Evolutionary conservation across 192 early-diverging fungal species (phyloP), one percentile per base, ranked within the genome.

Genomic region (Backusella australiensis): DNA sequence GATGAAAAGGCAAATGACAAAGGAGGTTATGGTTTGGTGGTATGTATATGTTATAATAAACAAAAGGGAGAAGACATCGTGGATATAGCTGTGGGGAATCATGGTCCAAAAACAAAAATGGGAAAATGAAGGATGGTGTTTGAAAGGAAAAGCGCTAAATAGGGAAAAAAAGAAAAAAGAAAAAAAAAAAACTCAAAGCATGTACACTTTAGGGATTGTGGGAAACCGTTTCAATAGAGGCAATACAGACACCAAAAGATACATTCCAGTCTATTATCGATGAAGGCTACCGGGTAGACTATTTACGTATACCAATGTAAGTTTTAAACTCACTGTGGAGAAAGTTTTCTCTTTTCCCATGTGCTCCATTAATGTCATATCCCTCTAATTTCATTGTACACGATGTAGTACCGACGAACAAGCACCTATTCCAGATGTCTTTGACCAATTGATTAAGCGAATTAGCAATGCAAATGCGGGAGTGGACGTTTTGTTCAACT

Each of bases 361-460:
- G 14, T 53, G 26, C n/a, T 11, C 6, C 17, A 3, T 52, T 41
- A 32, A 26, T 12, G 44, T 46, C 38, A 49, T 35, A 12, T 8
- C 38, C 41, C 34, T 52, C 7, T 32, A 52, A 56, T 56, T 56
- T 56, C 21, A 56, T 21, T 9, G 7, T 56, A 14, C 26, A 1
- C 12, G 39, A 53, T 74, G 6, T 63, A 80, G 75, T 46, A 84
- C 90, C 0, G 89, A 89, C 70, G 89, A 91, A 67, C 89, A 90
- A 78, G 86, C 90, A 34, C 90, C 90, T 34, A 91, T 91, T 69
- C 90, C 90, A 0, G 89, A 86, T 72, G 90, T 91, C 7, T 91
- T 91, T 79, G 86, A 91, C 74, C 81, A 82, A 49, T 69, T 91
- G 41, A 81, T 88, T n/a, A 82, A 86, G 12, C 66, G 90, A 11